Base-by-base conservation (phyloP, 352 stramenopile genomes). In the Globisporangium splendens region DNA sequence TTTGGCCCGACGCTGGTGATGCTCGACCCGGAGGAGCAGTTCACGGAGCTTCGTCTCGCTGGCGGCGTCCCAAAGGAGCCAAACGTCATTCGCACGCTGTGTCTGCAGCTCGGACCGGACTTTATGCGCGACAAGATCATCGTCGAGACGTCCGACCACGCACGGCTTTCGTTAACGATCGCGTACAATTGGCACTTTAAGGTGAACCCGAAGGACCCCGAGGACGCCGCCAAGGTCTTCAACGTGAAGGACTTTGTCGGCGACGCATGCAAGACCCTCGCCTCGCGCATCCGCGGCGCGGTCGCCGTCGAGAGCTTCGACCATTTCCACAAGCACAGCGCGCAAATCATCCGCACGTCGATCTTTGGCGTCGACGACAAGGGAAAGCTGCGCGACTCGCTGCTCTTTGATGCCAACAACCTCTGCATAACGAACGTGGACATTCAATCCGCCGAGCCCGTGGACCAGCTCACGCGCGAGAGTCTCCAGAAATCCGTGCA, bases 71-170 rank as follows among this genome's bases (percentile, higher is more conserved):
- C 83, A 2, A 93, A 93, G 56, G 61, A 79, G 50, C 73, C 81
- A n/a, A 93, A 91, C 28, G 73, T 89, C 17, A 93, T 93, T 54
- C 79, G 81, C 21, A 93, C 80, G 28, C 65, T 93, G 41, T 91
- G 80, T 60, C 57, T 93, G 33, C 83, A 91, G 60, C 79, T 93
- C 13, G 83, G 83, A 8, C 83, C 83, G 0, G 83, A 93, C 54
- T 93, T 93, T 50, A 93, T 93, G 83, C 80, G 80, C 35, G 83
- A 93, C 52, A 70, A 87, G 57, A 92, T 92, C 56, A 89, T 89
- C 39, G 83, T 93, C 1, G 83, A 93, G 62, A 93, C 83, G 13
- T 91, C 80, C 2, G 83, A 93, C 39, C 83, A 93, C 55, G 83
- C 83, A 12, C 77, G 83, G 1, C 52, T 93, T 38, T 83, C 72